A percentile compares a stretch with the other conserved stretches of the same genome.
These are phyloP conservation scores for Aureobasidium sp. DNA, from an alignment of 2,329 filamentous ascomycete species.

Conservation along the genomic window DNA sequence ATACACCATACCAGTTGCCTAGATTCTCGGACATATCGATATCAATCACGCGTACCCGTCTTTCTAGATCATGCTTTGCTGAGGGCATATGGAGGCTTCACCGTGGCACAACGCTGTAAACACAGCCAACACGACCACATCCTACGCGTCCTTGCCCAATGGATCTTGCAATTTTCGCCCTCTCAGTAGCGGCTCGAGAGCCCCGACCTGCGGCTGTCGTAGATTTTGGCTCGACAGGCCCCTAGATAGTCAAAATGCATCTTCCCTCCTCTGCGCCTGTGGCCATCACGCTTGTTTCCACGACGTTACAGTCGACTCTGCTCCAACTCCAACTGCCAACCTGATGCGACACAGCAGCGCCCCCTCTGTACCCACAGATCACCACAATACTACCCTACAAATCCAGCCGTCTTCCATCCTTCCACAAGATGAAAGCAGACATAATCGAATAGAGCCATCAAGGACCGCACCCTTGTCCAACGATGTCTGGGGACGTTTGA, in stretches of 20 bases:
- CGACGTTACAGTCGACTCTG: constrained; percentile 15
- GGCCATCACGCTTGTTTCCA: constrained; percentile 54
- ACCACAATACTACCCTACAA: background rate
- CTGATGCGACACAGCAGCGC: constrained; percentile 9
- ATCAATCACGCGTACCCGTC: background rate
- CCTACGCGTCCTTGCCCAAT: constrained; percentile 35
- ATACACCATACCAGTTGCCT: background rate
- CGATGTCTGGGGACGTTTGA: constrained; percentile 30
- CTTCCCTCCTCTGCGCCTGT: constrained; percentile 36
- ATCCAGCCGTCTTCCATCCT: background rate
- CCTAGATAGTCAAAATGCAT: constrained; percentile 6
- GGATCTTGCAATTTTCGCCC: constrained; percentile 49
- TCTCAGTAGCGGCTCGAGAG: constrained; percentile 34
- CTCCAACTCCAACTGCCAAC: background rate
- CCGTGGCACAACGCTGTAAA: constrained; percentile 10
- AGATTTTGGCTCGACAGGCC: constrained; percentile 42
- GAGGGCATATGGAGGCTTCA: constrained; percentile 14
- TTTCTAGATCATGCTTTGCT: constrained; percentile 8
- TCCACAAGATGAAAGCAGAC: background rate
- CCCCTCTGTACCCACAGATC: background rate
- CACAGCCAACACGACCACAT: constrained; percentile 2
- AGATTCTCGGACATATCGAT: background rate
- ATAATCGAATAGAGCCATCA: background rate
- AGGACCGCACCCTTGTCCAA: background rate
- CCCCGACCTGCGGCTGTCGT: constrained; percentile 45